Percentiles rank a stretch among this genome's conserved stretches.
phyloP scores from a whole-genome alignment of 208 protist genomes.

The Acanthamoeba culbertsoni region DNA sequence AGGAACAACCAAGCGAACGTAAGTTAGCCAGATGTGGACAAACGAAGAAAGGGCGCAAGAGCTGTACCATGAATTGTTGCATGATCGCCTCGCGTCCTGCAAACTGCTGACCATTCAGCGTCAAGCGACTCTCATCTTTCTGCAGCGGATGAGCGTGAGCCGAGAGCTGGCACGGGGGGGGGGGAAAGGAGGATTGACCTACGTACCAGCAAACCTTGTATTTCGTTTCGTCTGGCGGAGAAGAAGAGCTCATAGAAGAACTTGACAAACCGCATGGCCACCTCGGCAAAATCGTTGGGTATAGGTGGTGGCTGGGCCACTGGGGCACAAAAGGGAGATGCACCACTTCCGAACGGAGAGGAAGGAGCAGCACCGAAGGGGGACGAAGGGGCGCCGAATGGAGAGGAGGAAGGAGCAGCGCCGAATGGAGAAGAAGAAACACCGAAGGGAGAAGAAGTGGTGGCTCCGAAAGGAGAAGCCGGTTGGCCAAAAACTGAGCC shows the following conservation, averaged over 20 bases:
- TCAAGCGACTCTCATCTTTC: constrained; percentile 4
- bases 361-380: neutral
- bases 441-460: neutral
- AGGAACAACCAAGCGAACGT: too few relatives aligned
- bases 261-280: neutral
- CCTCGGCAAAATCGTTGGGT: neutral
- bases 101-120: neutral
- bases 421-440: neutral
- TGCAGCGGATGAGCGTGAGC: neutral
- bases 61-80: neutral
- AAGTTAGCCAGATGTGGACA: too few relatives aligned
- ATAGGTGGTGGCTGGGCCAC: neutral
- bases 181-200: neutral
- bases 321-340: neutral
- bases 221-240: neutral
- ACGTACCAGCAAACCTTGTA: constrained; percentile 23
- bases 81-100: neutral
- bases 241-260: constrained; percentile 23
- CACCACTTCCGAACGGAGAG: neutral
- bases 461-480: neutral
- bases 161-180: neutral
- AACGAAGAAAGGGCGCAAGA: neutral
- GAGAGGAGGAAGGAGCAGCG: too few relatives aligned
- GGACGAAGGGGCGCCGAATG: neutral
- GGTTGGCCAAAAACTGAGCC: neutral